Evolutionary conservation across 108 stramenopile species (phyloP).

Genomic region (Schizochytrium sp.): DNA sequence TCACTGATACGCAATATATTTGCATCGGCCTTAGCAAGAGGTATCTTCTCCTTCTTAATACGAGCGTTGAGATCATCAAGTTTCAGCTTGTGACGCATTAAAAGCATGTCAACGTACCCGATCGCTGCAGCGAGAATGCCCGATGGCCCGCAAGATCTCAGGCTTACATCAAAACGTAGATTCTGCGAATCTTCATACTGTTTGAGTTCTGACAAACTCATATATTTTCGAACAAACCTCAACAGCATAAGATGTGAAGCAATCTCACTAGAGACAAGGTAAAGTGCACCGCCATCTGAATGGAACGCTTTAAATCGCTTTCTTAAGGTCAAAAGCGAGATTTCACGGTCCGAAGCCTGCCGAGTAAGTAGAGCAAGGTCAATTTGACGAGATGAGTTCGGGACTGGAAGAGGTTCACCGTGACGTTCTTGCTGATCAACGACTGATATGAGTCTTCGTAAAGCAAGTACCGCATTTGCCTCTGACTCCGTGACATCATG

Average conservation of each 20-base stretch:
- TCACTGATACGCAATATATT: neutral
- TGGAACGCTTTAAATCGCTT: neutral
- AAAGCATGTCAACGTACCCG: neutral
- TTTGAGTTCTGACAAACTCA: neutral
- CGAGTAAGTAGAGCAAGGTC: neutral
- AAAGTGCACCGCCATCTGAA: neutral
- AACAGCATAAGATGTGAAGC: conserved; percentile 34
- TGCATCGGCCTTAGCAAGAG: neutral
- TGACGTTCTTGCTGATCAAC: neutral
- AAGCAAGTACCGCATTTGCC: neutral
- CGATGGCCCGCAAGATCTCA: neutral
- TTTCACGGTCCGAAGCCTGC: neutral
- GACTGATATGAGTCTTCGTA: neutral
- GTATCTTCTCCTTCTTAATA: neutral
- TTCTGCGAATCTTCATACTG: neutral
- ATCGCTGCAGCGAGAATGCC: conserved; percentile 16
- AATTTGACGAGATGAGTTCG: neutral
- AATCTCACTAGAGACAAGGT: neutral
- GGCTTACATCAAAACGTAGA: neutral
- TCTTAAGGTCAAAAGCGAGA: neutral
- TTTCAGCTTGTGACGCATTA: neutral
- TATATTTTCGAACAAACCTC: neutral
- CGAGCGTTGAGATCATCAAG: neutral
- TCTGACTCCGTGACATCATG: neutral
- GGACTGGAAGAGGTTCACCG: neutral